Conservation (phyloP, 441 rosid genomes). For the Bocquillonia castaneifolia region DNA sequence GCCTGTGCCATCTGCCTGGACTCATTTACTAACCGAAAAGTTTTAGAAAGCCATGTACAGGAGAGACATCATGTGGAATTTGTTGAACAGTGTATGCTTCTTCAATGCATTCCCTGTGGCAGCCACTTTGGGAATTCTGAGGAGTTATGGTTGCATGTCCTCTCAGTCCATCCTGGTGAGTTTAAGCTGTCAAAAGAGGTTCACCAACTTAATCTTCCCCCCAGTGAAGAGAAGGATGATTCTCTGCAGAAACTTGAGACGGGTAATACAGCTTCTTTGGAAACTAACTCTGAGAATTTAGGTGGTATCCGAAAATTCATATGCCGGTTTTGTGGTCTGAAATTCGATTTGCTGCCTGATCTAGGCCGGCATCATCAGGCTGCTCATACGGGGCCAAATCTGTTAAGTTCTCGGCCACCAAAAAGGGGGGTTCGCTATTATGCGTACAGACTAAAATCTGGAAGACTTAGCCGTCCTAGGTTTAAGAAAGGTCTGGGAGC, state of each 20-base stretch:
- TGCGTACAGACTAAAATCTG: constrained; percentile 78
- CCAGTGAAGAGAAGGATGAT: constrained; percentile 23
- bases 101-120: constrained; percentile 86
- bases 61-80: constrained; percentile 86
- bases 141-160: constrained; percentile 76
- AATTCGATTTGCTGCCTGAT: constrained; percentile 91
- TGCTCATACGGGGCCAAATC: constrained; percentile 77
- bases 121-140: constrained; percentile 86
- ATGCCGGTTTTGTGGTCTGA: constrained; percentile 88
- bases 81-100: constrained; percentile 96
- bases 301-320: constrained; percentile 48
- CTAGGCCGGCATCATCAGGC: constrained; percentile 99
- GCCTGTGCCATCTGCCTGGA: constrained; percentile 98
- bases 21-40: constrained; percentile 71
- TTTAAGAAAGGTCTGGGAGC: constrained; percentile 83
- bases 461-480: constrained; percentile 83
- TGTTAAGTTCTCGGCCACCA: constrained; percentile 52
- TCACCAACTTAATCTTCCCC: constrained; percentile 31
- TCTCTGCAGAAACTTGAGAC: constrained; percentile 43
- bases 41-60: constrained; percentile 82
- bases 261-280: constrained; percentile 29
- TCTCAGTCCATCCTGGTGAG: constrained; percentile 60
- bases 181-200: constrained; percentile 44
- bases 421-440: constrained; percentile 69
- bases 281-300: constrained; percentile 42